These are phyloP conservation scores for Rhizophora mangle DNA, from an alignment of 345 rosid genomes.

Conservation along the genomic window DNA sequence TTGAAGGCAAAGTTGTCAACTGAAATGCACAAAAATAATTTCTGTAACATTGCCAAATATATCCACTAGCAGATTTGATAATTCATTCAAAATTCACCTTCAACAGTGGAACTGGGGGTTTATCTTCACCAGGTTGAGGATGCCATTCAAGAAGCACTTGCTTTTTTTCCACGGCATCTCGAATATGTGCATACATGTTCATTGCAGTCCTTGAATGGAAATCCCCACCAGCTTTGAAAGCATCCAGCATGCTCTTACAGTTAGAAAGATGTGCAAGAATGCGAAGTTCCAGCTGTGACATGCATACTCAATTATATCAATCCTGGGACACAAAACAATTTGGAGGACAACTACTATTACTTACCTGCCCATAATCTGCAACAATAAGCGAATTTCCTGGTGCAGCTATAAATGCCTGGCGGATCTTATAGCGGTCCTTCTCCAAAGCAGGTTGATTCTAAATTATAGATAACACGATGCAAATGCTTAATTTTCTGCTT, in stretches of 20 bases:
- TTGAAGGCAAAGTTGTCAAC: no score
- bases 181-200: slow-evolving; percentile 95
- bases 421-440: slow-evolving; percentile 97
- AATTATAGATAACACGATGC: slow-evolving; percentile 11
- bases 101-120: slow-evolving; percentile 88
- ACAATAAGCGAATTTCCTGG: slow-evolving; percentile 95
- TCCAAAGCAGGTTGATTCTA: slow-evolving; percentile 99
- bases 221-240: slow-evolving; percentile 97
- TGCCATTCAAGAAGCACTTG: slow-evolving; percentile 92
- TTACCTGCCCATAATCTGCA: slow-evolving; percentile 98
- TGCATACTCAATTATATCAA: slow-evolving; percentile 27
- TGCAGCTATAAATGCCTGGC: slow-evolving; percentile 88
- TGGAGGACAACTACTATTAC: slow-evolving; percentile 20
- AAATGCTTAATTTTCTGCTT: background rate
- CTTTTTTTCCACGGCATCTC: slow-evolving; percentile 63
- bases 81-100: slow-evolving; percentile 49
- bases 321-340: slow-evolving; percentile 1
- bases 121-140: slow-evolving; percentile 86
- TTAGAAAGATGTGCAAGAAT: slow-evolving; percentile 92
- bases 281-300: slow-evolving; percentile 85
- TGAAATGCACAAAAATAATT: background rate
- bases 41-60: background rate
- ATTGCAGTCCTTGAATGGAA: slow-evolving; percentile 96
- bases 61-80: background rate
- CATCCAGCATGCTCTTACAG: slow-evolving; percentile 95